Base-by-base conservation (phyloP, 2,329 filamentous ascomycete species). In the Pseudogymnoascus sp. region DNA sequence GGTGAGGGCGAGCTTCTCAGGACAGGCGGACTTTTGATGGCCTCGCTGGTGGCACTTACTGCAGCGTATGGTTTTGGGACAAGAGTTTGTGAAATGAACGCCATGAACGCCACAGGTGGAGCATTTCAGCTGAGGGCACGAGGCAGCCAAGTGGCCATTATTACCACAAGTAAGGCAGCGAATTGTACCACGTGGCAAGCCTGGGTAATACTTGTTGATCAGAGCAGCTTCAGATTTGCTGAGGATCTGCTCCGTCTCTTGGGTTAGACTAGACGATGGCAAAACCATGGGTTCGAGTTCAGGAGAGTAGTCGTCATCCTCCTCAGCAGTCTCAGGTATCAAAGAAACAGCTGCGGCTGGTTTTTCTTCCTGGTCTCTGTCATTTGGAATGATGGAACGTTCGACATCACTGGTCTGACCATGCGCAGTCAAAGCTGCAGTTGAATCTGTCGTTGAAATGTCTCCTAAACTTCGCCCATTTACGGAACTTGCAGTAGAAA, bases 41-140 rank as follows among this genome's bases (percentile, higher is more conserved):
- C 88, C 88, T 46, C 82, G 76, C 72, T 87, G 83, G 59, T 78
- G 81, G 73, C 89, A 91, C 70, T 84, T 85, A 59, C 68, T 71
- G 70, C 85, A 88, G 65, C 83, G 78, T 35, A 73, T 72, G 35
- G 76, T 78, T 4, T 74, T 75, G 10, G 83, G 81, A 66, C 85
- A 88, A 62, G 73, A 75, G 66, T 78, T 78, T 4, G 77, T 74
- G 61, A 77, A 77, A 70, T 88, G 84, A 8, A 64, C 43, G 2
- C 74, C 74, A 11, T 68, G 64, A 61, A 73, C 75, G 24, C 74
- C 72, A 69, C 82, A 87, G 62, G 79, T 79, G 6, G 73, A 76
- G 70, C 85, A 87, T 2, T 65, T 70, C 22, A 76, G 70, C 11
- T 76, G 72, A 11, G 80, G 78, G 68, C 84, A 87, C 31, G 70